A percentile compares a stretch with the other conserved stretches of the same genome.
These are phyloP conservation scores for Nicotiana tabacum DNA, from an alignment of 257 asterid genomes.

Conservation along the genomic window DNA sequence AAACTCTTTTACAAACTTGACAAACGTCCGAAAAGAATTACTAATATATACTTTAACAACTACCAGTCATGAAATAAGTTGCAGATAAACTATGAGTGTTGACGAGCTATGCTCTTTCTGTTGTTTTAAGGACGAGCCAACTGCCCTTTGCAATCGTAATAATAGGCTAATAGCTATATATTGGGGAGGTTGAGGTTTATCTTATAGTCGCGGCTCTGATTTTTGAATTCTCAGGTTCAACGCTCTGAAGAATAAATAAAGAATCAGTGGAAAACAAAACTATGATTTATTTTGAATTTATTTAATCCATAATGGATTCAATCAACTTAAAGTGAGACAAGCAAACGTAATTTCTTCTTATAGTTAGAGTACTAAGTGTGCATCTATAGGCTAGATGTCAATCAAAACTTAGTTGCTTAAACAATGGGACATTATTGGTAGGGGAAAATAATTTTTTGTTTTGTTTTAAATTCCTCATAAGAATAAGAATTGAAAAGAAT, in stretches of 20 bases:
- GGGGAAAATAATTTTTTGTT: neutral
- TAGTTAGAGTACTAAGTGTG: neutral
- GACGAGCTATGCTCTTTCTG: no score
- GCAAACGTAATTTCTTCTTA: neutral
- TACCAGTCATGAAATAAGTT: no score
- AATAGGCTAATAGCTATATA: no score
- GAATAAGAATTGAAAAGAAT: neutral
- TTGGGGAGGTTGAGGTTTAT: no score
- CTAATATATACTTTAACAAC: no score
- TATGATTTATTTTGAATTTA: neutral
- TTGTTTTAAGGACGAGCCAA: no score
- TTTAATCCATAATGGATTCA: neutral
- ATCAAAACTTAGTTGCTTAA: neutral
- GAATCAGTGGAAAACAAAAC: neutral
- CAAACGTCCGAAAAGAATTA: no score
- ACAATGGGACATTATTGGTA: neutral
- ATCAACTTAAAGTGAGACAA: neutral
- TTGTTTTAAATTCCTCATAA: neutral
- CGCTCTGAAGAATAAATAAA: neutral
- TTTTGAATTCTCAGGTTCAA: neutral
- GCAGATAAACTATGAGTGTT: no score
- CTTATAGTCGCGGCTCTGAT: neutral
- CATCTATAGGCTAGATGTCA: neutral
- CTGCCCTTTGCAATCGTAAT: no score
- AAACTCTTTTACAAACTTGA: no score